Evolutionary conservation across 371 early-diverging fungal genomes (phyloP).

Genomic region (Fennellomyces sp.): DNA sequence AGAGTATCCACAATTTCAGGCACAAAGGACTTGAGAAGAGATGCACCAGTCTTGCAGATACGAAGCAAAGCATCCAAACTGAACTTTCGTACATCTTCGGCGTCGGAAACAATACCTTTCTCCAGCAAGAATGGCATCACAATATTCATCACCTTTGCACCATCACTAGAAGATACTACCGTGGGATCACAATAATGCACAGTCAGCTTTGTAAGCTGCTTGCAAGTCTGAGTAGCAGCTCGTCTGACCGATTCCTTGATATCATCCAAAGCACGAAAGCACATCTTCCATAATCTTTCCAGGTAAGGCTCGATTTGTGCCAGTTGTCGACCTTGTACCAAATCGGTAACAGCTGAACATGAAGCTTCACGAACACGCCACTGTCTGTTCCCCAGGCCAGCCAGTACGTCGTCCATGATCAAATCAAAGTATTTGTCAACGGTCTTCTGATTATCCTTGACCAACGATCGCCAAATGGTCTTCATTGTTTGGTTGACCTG

Average conservation of each 20-base stretch:
- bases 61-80: constrained; percentile 81
- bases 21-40: constrained; percentile 73
- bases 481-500: constrained; percentile 89
- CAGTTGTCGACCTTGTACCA: constrained; percentile 74
- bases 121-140: constrained; percentile 87
- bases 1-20: constrained; percentile 74
- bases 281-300: constrained; percentile 85
- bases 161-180: constrained; percentile 57
- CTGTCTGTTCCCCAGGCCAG: constrained; percentile 77
- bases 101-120: constrained; percentile 81
- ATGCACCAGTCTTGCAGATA: constrained; percentile 78
- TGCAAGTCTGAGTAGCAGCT: constrained; percentile 83
- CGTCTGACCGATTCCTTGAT: constrained; percentile 91
- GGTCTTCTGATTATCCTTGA: constrained; percentile 76
- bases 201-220: constrained; percentile 77
- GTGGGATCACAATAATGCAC: constrained; percentile 85
- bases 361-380: constrained; percentile 90
- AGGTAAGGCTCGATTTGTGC: constrained; percentile 75
- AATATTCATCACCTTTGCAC: constrained; percentile 72
- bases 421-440: constrained; percentile 80
- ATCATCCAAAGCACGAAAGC: constrained; percentile 90
- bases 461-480: constrained; percentile 84
- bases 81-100: constrained; percentile 89
- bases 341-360: constrained; percentile 76
- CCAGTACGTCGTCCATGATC: constrained; percentile 80